These are phyloP conservation scores for Pseudotulostoma volvatum DNA, from an alignment of 495 filamentous ascomycete species.

Conservation along the genomic window DNA sequence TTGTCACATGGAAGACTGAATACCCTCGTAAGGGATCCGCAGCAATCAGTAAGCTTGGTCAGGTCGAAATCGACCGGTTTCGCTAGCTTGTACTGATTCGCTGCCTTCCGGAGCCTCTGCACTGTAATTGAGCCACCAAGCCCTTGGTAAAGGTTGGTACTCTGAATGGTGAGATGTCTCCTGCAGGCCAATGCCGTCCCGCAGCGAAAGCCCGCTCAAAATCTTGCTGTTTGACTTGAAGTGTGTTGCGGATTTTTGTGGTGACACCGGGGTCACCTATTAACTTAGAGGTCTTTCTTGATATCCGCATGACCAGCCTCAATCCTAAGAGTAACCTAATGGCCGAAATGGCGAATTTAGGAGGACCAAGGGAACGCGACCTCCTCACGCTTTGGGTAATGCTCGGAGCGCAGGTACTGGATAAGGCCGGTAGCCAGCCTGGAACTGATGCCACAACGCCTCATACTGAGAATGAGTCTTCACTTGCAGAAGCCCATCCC, in stretches of 20 bases:
- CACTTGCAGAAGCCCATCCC: neutral
- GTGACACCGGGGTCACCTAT: neutral
- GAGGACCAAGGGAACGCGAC: neutral
- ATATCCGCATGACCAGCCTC: neutral
- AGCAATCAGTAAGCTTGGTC: neutral
- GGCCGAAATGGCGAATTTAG: neutral
- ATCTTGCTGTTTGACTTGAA: neutral
- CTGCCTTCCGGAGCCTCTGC: neutral
- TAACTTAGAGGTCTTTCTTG: neutral
- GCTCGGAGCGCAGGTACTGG: neutral
- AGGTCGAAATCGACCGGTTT: neutral
- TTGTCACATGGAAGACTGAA: neutral
- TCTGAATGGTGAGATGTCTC: neutral
- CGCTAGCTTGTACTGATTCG: neutral
- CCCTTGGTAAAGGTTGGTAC: neutral
- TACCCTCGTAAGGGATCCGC: neutral
- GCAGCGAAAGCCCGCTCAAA: neutral
- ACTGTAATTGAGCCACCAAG: neutral
- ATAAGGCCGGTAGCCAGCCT: neutral
- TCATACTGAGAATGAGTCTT: too few species aligned
- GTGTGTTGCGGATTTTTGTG: neutral
- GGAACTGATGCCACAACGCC: neutral
- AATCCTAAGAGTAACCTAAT: neutral
- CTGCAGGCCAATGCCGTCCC: neutral
- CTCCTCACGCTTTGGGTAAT: neutral